Conservation (phyloP, 208 protist genomes). For the Vickermania ingenoplastis region DNA sequence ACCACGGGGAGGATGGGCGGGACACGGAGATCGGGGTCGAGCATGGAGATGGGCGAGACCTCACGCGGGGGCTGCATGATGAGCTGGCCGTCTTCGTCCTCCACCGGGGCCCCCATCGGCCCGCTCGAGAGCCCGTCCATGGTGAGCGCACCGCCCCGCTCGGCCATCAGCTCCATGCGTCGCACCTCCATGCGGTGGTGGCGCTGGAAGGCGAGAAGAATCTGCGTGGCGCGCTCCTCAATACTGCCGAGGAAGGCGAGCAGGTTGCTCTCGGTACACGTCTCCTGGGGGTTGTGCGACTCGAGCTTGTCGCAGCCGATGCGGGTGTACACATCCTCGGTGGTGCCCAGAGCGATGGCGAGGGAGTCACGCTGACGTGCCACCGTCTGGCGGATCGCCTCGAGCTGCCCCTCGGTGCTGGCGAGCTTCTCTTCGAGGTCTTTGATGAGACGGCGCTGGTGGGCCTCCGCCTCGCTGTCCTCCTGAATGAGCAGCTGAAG, state of each 20-base stretch:
- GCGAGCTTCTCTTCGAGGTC: conserved; percentile 85
- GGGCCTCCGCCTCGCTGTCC: conserved; percentile 62
- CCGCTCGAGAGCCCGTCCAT: not conserved
- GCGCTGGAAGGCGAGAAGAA: conserved; percentile 67
- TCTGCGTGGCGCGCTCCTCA: conserved; percentile 77
- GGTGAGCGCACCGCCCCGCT: not conserved
- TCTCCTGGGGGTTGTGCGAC: conserved; percentile 6
- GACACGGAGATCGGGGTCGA: conserved; percentile 19
- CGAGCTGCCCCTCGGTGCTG: conserved; percentile 70
- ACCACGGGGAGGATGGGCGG: conserved; percentile 32
- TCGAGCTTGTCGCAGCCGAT: conserved; percentile 47
- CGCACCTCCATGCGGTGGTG: conserved; percentile 15
- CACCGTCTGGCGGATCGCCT: conserved; percentile 41
- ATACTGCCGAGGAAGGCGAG: conserved; percentile 83
- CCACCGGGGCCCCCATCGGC: not conserved
- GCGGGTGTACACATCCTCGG: conserved; percentile 67
- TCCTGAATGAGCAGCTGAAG: conserved; percentile 72
- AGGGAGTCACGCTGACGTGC: conserved; percentile 50
- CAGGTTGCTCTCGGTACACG: conserved; percentile 84
- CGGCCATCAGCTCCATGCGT: conserved; percentile 6
- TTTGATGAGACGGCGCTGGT: conserved; percentile 73
- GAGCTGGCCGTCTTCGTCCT: conserved; percentile 1
- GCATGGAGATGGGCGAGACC: not conserved
- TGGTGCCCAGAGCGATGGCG: conserved; percentile 42
- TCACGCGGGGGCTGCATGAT: not conserved